Conservation (phyloP, 2,329 filamentous ascomycete species). For the Bipolaris gigantea region DNA sequence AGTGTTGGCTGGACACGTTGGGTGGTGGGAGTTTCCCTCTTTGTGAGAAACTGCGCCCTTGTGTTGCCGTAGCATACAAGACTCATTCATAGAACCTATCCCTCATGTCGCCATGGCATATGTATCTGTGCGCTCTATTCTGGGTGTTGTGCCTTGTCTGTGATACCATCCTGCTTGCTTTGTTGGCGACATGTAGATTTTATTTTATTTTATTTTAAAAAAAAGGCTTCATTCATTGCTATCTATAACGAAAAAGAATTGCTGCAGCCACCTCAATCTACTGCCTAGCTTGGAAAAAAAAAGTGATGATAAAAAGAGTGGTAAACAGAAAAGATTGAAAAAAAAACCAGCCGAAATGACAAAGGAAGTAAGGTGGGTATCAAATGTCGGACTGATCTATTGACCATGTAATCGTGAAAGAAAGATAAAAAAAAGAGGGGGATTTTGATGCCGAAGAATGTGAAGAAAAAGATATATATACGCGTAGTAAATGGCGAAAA, state of each 20-base stretch:
- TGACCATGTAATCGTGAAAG: constrained; percentile 9
- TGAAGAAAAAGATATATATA: not conserved
- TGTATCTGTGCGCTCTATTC: too few relatives aligned
- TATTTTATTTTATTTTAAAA: too few relatives aligned
- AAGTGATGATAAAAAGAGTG: not conserved
- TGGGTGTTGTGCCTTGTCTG: not conserved
- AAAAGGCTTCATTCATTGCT: too few relatives aligned
- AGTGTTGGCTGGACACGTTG: not conserved
- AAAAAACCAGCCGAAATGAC: not conserved
- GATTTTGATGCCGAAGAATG: not conserved
- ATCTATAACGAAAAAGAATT: too few relatives aligned
- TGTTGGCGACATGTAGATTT: too few relatives aligned
- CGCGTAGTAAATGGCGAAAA: too few relatives aligned
- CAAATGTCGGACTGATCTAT: constrained; percentile 31
- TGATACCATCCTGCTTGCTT: not conserved
- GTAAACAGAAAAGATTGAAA: not conserved
- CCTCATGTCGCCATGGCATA: not conserved
- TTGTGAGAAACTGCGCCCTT: not conserved
- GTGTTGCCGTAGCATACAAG: not conserved
- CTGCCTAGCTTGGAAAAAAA: not conserved
- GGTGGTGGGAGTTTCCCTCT: not conserved
- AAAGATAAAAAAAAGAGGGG: not conserved
- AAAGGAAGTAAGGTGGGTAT: constrained; percentile 31
- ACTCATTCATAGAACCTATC: not conserved
- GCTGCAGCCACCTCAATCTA: not conserved